Evolutionary conservation across 805 yeast genomes (phyloP).

Genomic region (Helenozyma baotianmanensis): DNA sequence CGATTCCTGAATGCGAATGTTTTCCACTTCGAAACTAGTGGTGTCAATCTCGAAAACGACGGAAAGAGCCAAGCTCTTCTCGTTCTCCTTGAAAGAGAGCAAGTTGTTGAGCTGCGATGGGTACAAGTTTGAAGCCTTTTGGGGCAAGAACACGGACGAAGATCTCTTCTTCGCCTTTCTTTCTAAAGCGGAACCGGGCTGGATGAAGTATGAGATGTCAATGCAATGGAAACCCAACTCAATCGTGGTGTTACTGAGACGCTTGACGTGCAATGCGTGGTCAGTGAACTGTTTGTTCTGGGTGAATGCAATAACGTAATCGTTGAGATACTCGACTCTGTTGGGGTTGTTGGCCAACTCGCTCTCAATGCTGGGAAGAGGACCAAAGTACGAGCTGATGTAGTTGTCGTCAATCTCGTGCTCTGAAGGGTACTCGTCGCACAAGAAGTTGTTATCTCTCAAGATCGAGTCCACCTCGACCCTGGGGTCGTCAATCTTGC

Average conservation of each 20-base stretch:
- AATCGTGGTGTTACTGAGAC: constrained; percentile 53
- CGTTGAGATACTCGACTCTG: constrained; percentile 53
- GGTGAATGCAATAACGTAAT: constrained; percentile 61
- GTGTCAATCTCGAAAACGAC: constrained; percentile 79
- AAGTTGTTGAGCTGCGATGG: constrained; percentile 61
- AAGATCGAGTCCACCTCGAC: constrained; percentile 86
- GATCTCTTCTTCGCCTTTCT: constrained; percentile 88
- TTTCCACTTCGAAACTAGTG: constrained; percentile 62
- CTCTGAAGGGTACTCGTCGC: constrained; percentile 70
- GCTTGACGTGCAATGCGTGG: constrained; percentile 77
- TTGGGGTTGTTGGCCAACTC: constrained; percentile 26
- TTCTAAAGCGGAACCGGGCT: constrained; percentile 73
- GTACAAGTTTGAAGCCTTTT: constrained; percentile 59
- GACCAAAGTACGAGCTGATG: constrained; percentile 20
- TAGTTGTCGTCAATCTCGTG: constrained; percentile 16
- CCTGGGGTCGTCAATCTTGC: constrained; percentile 67
- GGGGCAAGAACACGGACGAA: constrained; percentile 83
- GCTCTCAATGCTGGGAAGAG: constrained; percentile 37
- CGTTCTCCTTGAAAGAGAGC: constrained; percentile 58
- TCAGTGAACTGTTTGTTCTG: constrained; percentile 60
- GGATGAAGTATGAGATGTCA: constrained; percentile 71
- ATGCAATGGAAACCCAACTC: constrained; percentile 84
- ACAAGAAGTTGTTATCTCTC: constrained; percentile 78
- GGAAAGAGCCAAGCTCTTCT: constrained; percentile 63
- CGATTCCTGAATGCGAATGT: constrained; percentile 73